Base-by-base conservation (phyloP, 2,329 filamentous ascomycete genomes). In the Fusarium sp. region DNA sequence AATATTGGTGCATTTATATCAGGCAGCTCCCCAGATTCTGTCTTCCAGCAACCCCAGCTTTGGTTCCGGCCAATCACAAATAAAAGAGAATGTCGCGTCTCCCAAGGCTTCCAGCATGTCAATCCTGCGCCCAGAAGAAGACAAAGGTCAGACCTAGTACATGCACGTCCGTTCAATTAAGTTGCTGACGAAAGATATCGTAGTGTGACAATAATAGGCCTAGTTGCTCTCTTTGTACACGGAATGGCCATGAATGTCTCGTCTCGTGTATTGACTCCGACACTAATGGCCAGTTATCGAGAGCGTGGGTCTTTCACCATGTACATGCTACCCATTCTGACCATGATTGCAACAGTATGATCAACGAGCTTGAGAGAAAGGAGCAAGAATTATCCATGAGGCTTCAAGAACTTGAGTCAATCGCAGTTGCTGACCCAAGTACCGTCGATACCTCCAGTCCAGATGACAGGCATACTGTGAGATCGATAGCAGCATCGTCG, bases 131-230 rank as follows among this genome's bases (percentile, higher is more conserved):
- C 1, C 59, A 65, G 13, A 47, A 45, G 4, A 72, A 72, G 12
- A 72, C 68, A 20, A 72, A 68, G 54, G 67, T 64, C 1, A 14
- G 42, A 13, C 24, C 8, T n/a, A 7, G 12, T 31, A 13, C 3
- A 18, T n/a, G 5, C 20, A 41, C 12, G 4, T 20, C n/a, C n/a
- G n/a, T n/a, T 31, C 8, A 22, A 22, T 18, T 5, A 0, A 9
- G 5, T 3, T 20, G 4, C 65, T 68, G 31, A 70, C n/a, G 10
- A 11, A 9, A 20, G 8, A 12, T 6, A 4, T 4, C 4, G 1
- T 4, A 70, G 58, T 72, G 69, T 33, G 69, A 72, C 3, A 72
- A 65, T 15, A 45, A 44, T 7, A 65, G 68, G 13, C 69, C 69
- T 0, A 72, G 36, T 7, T 72, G 54, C n/a, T 56, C 50, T 8